Conservation (phyloP, 352 stramenopile genomes). For the Phytophthora kernoviae region DNA sequence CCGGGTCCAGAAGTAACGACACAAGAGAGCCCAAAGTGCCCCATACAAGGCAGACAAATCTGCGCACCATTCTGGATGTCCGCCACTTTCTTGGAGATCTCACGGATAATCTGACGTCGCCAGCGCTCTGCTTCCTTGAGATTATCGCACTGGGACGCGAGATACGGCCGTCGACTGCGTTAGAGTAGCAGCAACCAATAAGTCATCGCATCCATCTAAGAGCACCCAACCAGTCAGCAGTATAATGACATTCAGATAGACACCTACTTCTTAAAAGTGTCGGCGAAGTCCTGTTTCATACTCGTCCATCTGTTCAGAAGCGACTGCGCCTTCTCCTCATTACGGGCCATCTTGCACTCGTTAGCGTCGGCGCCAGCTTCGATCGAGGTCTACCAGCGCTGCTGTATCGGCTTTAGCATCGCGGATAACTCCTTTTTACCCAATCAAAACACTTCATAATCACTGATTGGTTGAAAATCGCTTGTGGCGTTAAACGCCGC, state of each 20-base stretch:
- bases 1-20: neutral
- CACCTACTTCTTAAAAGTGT: conserved; percentile 82
- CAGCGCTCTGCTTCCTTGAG: conserved; percentile 94
- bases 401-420: too few relatives aligned
- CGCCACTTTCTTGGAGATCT: conserved; percentile 95
- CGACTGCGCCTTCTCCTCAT: conserved; percentile 97
- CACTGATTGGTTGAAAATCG: conserved; percentile 5
- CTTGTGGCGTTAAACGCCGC: conserved; percentile 7
- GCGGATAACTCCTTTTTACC: conserved; percentile 15
- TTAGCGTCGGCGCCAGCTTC: neutral
- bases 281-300: conserved; percentile 94
- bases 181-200: conserved; percentile 10
- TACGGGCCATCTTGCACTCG: conserved; percentile 91
- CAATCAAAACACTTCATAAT: conserved; percentile 5
- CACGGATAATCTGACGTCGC: conserved; percentile 92
- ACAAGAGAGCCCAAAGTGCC: neutral
- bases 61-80: conserved; percentile 96
- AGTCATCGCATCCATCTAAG: neutral
- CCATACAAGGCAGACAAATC: too few relatives aligned
- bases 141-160: conserved; percentile 94
- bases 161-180: conserved; percentile 87
- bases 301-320: conserved; percentile 99
- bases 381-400: too few relatives aligned
- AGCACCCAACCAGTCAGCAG: neutral
- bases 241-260: too few relatives aligned